Conservation (phyloP, 371 early-diverging fungal species). For the Cokeromyces recurvatus region DNA sequence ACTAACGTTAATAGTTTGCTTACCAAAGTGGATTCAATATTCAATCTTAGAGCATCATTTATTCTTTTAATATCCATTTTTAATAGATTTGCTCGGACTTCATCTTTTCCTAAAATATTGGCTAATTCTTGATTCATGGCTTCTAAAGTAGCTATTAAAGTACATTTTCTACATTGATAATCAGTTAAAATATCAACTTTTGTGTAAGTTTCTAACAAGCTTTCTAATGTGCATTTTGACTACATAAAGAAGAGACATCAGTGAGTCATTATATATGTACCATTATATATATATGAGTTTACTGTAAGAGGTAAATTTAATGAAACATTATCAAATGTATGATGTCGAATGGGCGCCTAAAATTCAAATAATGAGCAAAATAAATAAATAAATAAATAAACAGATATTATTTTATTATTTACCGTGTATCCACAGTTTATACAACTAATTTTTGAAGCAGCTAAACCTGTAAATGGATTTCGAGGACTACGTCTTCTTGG, state of each 20-base stretch:
- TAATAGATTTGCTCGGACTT: slow-evolving; percentile 10
- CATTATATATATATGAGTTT: slow-evolving; percentile 12
- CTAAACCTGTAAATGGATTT: slow-evolving; percentile 72
- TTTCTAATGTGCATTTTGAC: slow-evolving; percentile 59
- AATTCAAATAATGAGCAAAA: background rate
- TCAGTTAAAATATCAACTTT: slow-evolving; percentile 71
- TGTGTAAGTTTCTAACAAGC: slow-evolving; percentile 62
- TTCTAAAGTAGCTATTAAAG: slow-evolving; percentile 56
- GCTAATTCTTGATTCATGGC: slow-evolving; percentile 34
- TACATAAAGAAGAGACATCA: slow-evolving; percentile 5
- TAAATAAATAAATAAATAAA: background rate
- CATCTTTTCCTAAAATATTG: slow-evolving; percentile 2
- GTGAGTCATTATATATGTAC: background rate
- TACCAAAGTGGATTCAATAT: slow-evolving; percentile 36
- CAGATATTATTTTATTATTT: slow-evolving; percentile 4
- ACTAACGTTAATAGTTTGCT: background rate
- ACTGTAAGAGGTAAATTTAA: slow-evolving; percentile 64
- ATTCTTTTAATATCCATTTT: slow-evolving; percentile 26
- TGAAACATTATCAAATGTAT: slow-evolving; percentile 79
- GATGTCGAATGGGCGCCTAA: slow-evolving; percentile 75
- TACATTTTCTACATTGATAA: slow-evolving; percentile 73
- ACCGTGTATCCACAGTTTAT: slow-evolving; percentile 74
- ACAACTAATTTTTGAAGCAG: slow-evolving; percentile 75
- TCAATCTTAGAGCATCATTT: slow-evolving; percentile 32
- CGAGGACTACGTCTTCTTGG: slow-evolving; percentile 39